Evolutionary conservation across 2,329 filamentous ascomycete genomes (phyloP).

Genomic region (Aspergillus alliaceus): DNA sequence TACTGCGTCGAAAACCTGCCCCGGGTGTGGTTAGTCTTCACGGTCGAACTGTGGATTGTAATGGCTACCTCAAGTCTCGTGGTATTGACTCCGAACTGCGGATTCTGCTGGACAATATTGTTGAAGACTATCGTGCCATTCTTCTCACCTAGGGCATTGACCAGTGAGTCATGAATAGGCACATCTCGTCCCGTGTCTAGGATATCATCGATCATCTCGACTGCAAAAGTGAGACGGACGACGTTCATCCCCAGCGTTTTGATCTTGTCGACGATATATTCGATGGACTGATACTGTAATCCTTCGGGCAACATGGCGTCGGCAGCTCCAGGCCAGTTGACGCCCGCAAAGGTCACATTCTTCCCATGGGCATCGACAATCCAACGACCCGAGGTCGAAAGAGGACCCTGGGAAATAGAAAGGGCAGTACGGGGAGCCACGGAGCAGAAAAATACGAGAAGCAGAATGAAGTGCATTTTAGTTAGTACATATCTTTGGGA

Average conservation of each 20-base stretch:
- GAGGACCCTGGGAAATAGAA: slow-evolving; percentile 11
- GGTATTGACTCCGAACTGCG: slow-evolving; percentile 37
- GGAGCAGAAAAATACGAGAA: background rate
- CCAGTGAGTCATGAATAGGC: slow-evolving; percentile 39
- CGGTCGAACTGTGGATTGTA: background rate
- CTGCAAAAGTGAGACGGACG: slow-evolving; percentile 42
- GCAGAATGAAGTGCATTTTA: background rate
- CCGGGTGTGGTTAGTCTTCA: background rate
- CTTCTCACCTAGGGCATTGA: slow-evolving; percentile 39
- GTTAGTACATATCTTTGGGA: too few relatives aligned
- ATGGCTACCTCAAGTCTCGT: slow-evolving; percentile 26
- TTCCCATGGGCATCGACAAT: slow-evolving; percentile 38
- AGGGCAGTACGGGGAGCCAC: background rate
- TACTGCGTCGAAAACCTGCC: slow-evolving; percentile 59
- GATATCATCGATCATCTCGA: slow-evolving; percentile 45
- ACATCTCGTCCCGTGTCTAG: slow-evolving; percentile 42
- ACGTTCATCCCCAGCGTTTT: slow-evolving; percentile 33
- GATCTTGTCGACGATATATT: slow-evolving; percentile 27
- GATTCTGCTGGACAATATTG: slow-evolving; percentile 37
- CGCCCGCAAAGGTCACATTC: slow-evolving; percentile 28
- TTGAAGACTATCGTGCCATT: slow-evolving; percentile 42
- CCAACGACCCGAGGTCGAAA: slow-evolving; percentile 37
- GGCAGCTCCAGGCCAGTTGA: slow-evolving; percentile 33
- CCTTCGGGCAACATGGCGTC: slow-evolving; percentile 37
- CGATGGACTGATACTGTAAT: slow-evolving; percentile 30